A percentile compares a stretch with the other conserved stretches of the same genome.
Conservation (phyloP, 345 rosid species). For the Carallia pectinifolia region DNA sequence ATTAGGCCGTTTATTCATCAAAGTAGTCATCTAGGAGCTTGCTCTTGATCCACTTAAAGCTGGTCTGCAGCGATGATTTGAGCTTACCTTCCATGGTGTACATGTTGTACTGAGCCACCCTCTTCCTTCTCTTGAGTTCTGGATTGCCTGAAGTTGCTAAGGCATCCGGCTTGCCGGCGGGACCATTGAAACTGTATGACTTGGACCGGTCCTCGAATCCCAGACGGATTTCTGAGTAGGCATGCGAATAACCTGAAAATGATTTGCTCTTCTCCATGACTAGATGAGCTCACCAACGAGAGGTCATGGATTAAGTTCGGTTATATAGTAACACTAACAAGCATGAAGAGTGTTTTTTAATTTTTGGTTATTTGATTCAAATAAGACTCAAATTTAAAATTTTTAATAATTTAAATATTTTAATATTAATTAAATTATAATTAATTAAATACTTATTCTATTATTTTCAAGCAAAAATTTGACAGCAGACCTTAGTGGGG, state of each 20-base stretch:
- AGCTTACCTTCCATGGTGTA: constrained; percentile 56
- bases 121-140: constrained; percentile 52
- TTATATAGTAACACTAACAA: background rate
- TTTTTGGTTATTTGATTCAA: too few relatives aligned
- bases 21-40: constrained; percentile 36
- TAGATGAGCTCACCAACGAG: background rate
- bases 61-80: constrained; percentile 47
- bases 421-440: too few relatives aligned
- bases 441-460: background rate
- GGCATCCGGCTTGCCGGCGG: constrained; percentile 9
- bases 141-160: constrained; percentile 36
- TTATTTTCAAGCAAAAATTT: background rate
- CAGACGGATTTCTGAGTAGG: constrained; percentile 28
- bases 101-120: constrained; percentile 60
- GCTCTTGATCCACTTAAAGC: constrained; percentile 74
- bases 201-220: constrained; percentile 42
- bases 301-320: background rate
- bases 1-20: constrained; percentile 5
- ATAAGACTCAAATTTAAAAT: too few relatives aligned
- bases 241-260: constrained; percentile 33
- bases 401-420: too few relatives aligned
- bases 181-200: constrained; percentile 58
- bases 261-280: constrained; percentile 65
- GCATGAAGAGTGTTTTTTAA: background rate
- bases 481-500: constrained; percentile 4